Conservation (phyloP, 2,329 filamentous ascomycete genomes). For the Teratosphaeria gauchensis region DNA sequence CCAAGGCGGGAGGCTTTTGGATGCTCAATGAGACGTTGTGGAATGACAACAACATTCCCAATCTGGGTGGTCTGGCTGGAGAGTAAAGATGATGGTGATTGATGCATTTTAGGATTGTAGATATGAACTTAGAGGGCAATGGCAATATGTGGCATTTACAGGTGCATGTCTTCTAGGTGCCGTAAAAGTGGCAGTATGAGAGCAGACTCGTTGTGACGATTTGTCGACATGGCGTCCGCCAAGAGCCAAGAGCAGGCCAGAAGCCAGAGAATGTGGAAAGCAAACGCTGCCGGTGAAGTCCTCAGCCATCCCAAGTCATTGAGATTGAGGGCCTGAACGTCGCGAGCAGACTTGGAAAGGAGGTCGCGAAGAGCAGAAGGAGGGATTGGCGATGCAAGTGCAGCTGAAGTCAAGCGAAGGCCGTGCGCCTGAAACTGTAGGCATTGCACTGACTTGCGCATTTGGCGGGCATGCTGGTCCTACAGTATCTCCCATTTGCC, state of each 20-base stretch:
- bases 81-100: background rate
- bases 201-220: too few species aligned
- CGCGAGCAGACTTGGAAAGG: too few species aligned
- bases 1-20: conserved; percentile 20
- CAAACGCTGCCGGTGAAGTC: too few species aligned
- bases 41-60: background rate
- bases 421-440: background rate
- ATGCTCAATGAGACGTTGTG: conserved; percentile 9
- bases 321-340: too few species aligned
- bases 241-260: too few species aligned
- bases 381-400: too few species aligned
- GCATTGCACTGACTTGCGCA: background rate
- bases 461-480: background rate
- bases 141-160: background rate
- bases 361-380: too few species aligned
- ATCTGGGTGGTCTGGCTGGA: background rate
- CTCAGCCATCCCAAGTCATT: too few species aligned
- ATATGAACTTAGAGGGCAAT: background rate
- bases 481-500: background rate
- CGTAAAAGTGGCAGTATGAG: background rate
- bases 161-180: background rate
- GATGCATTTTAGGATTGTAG: background rate
- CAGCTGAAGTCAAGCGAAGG: background rate
- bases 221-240: too few species aligned
- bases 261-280: too few species aligned